Conservation (phyloP, 176 grass and related monocot species). For the Poa annua region DNA sequence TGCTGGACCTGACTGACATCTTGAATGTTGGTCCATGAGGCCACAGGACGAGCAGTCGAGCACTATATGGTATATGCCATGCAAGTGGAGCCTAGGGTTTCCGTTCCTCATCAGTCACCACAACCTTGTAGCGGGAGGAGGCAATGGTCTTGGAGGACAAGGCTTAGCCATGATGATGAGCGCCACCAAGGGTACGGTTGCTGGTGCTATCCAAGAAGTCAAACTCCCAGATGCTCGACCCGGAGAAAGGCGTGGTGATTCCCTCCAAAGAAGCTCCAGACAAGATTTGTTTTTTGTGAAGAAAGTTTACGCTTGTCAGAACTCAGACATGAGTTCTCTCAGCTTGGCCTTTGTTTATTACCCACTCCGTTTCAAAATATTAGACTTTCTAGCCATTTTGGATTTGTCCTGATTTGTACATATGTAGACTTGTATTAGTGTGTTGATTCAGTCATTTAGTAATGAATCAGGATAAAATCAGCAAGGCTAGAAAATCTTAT, state of each 20-base stretch:
- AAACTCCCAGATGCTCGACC: too few species aligned
- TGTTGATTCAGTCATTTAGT: too few species aligned
- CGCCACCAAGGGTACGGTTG: not conserved
- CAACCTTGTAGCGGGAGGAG: not conserved
- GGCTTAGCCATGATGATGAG: constrained; percentile 4
- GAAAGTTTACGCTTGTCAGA: not conserved
- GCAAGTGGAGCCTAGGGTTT: not conserved
- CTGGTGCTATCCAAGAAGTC: not conserved
- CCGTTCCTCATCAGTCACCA: not conserved
- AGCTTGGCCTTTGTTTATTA: not conserved
- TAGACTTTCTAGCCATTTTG: too few species aligned
- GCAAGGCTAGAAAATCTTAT: too few species aligned
- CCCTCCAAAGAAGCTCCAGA: not conserved
- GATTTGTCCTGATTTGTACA: too few species aligned
- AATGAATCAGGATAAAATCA: too few species aligned
- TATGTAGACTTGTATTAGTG: too few species aligned
- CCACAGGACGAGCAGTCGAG: not conserved
- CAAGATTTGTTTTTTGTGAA: not conserved
- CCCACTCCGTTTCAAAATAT: too few species aligned
- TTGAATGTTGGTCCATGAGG: not conserved
- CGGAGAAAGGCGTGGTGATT: not conserved
- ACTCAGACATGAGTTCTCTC: not conserved
- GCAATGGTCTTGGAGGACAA: not conserved
- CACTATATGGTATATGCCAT: not conserved
- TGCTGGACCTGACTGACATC: not conserved